Evolutionary conservation across 2,329 filamentous ascomycete genomes (phyloP), one percentile per base, ranked within the genome.

Genomic region (Cryphonectria naterciae): DNA sequence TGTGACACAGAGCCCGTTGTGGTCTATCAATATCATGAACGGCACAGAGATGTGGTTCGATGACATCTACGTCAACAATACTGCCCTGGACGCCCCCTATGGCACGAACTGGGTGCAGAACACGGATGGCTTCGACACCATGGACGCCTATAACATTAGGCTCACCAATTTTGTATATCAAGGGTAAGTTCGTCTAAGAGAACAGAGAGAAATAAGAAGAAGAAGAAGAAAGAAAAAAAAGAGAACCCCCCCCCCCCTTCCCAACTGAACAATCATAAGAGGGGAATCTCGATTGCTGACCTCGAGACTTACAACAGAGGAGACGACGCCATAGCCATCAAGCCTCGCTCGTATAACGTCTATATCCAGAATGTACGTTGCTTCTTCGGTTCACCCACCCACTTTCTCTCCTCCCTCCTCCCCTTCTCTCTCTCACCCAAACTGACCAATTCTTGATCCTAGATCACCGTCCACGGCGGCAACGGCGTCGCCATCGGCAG

Each of bases 1-100:
- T 68, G 79, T 88, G 72, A 81, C 82, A 54, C 81, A 88, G 68
- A 84, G 86, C 2, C 85, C 82, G 15, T 79, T 88, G 1, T 88
- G 86, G 86, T 78, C 79, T 22, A 76, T 88, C 65, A 88, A 88
- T 74, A 86, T 88, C 71, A 88, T 88, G 84, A 88, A 87, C 68
- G 86, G 85, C 1, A 88, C 84, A 0, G 80, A 87, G 66, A 84
- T 88, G 77, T 78, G 77, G 65, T 85, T 88, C 71, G 80, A 85
- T 68, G 84, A 87, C 72, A 85, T 88, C 58, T 79, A 82, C 49
- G 78, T 78, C 73, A 88, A 88, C 75, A 84, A 84, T 2, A 88
- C 86, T 0, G 82, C 84, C 0, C 78, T 83, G 1, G 77, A 84
- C 66, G 86, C 85, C 4, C 85, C 85, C 0, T 83, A 79, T n/a